Evolutionary conservation across 129 eudicot species (phyloP).

Genomic region (Chrysanthemum seticuspe): DNA sequence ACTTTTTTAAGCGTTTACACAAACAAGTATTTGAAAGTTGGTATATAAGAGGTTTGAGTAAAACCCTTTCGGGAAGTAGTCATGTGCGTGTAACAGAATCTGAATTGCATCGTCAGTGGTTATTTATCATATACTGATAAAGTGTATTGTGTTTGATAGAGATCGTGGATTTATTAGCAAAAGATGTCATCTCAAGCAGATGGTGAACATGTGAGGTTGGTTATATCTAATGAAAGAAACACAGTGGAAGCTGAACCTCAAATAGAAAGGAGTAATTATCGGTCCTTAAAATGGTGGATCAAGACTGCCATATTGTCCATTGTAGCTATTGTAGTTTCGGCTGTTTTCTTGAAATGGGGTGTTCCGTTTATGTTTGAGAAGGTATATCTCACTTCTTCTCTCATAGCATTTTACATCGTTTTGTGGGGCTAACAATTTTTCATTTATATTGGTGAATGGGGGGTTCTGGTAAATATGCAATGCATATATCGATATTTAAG

Average conservation of each 20-base stretch:
- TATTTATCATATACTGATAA: conserved; percentile 13
- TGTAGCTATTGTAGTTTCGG: conserved; percentile 32
- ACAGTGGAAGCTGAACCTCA: conserved; percentile 47
- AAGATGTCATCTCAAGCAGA: conserved; percentile 47
- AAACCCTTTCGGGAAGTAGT: no score
- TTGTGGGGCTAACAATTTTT: neutral
- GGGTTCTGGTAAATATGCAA: neutral
- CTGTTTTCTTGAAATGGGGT: conserved; percentile 77
- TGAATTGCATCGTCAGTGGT: neutral
- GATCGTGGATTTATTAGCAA: conserved; percentile 23
- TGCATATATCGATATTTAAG: neutral
- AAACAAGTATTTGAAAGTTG: neutral
- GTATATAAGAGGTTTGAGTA: neutral
- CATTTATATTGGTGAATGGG: neutral
- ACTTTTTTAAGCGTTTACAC: neutral
- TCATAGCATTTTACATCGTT: neutral
- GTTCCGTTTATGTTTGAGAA: conserved; percentile 83
- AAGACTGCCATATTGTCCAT: conserved; percentile 50
- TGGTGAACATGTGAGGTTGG: conserved; percentile 73
- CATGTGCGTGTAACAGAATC: no score
- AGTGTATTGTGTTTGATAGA: conserved; percentile 31
- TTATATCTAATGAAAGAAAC: conserved; percentile 50
- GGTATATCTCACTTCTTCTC: conserved; percentile 40
- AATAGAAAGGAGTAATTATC: conserved; percentile 32
- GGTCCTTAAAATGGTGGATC: conserved; percentile 67